Conservation (phyloP, 495 filamentous ascomycete genomes). For the Talaromyces borbonicus region DNA sequence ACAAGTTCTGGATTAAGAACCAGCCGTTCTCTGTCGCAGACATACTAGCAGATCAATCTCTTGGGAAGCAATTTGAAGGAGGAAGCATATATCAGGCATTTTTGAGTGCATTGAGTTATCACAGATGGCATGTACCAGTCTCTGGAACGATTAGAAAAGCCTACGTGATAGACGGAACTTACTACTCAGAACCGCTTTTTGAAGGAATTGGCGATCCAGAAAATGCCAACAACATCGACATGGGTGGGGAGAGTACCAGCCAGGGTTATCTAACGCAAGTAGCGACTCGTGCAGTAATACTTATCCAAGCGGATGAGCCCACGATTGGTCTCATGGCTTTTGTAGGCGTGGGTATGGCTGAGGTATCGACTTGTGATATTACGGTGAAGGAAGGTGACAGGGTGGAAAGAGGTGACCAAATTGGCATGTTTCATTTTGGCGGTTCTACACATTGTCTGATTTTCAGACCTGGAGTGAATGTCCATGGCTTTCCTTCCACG, state of each 20-base stretch:
- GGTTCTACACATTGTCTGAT: constrained; percentile 55
- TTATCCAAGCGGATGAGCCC: constrained; percentile 58
- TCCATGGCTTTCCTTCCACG: too few species aligned
- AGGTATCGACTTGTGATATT: constrained; percentile 61
- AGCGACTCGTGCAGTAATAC: constrained; percentile 51
- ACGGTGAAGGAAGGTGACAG: constrained; percentile 50
- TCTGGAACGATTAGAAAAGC: constrained; percentile 45
- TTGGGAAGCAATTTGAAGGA: constrained; percentile 44
- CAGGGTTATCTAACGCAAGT: constrained; percentile 53
- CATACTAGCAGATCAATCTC: constrained; percentile 48
- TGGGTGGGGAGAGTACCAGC: constrained; percentile 2
- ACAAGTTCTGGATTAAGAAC: constrained; percentile 58
- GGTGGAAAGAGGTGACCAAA: constrained; percentile 53
- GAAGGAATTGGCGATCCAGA: constrained; percentile 33
- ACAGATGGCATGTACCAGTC: constrained; percentile 62
- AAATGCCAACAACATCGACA: constrained; percentile 9
- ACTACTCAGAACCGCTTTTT: constrained; percentile 55
- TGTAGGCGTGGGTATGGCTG: constrained; percentile 59
- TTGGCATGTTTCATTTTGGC: constrained; percentile 70
- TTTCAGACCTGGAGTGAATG: constrained; percentile 24
- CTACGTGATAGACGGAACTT: constrained; percentile 51
- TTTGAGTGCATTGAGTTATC: constrained; percentile 54
- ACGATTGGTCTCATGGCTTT: constrained; percentile 55
- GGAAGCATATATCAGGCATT: constrained; percentile 62
- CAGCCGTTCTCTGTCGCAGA: constrained; percentile 55